Conservation (phyloP, 2,329 filamentous ascomycete genomes). For the Cordyceps cateniannulata region DNA sequence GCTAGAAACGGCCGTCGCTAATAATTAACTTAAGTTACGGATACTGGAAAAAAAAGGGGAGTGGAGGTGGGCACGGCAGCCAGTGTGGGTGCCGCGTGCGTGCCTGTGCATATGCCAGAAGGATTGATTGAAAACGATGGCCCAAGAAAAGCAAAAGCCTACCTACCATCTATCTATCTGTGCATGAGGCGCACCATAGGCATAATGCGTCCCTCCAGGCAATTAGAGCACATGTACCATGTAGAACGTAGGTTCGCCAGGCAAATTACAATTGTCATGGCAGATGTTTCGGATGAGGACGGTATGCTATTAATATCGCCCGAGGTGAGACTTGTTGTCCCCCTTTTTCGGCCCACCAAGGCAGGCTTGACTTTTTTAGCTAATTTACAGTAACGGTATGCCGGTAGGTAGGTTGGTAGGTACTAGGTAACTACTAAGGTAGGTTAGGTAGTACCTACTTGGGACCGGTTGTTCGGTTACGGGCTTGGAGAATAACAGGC, state of each 20-base stretch:
- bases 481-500: background rate
- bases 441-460: too few species aligned
- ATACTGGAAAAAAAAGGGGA: background rate
- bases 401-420: background rate
- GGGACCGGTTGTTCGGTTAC: background rate
- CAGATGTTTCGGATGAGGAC: conserved; percentile 12
- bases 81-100: background rate
- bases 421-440: too few species aligned
- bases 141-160: background rate
- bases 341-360: conserved; percentile 3
- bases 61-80: background rate
- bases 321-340: conserved; percentile 12
- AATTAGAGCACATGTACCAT: conserved; percentile 14
- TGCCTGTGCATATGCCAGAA: background rate
- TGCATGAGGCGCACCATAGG: background rate
- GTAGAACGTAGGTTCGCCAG: background rate
- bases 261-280: conserved; percentile 11
- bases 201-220: conserved; percentile 7
- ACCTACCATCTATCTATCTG: background rate
- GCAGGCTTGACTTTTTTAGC: background rate
- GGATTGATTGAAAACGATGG: background rate
- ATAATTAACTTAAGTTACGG: background rate
- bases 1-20: background rate
- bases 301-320: conserved; percentile 12
- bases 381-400: background rate